Percentiles rank a stretch among this genome's conserved stretches.
Evolutionary conservation across 345 rosid species (phyloP).

Genomic region (Syzygium aromaticum): DNA sequence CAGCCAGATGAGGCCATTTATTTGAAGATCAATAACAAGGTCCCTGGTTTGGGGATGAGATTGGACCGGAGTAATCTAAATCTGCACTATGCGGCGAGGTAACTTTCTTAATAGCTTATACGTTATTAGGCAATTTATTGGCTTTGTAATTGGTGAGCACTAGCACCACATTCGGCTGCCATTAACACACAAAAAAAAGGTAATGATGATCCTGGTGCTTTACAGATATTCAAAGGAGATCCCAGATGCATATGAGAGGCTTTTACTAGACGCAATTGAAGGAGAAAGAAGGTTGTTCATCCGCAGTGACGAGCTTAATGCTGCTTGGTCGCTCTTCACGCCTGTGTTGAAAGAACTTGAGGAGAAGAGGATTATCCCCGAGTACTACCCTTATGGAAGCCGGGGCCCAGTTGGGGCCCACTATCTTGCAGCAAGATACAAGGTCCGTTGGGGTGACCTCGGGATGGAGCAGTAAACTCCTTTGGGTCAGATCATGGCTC

Average conservation of each 20-base stretch:
- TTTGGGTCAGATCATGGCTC: neutral
- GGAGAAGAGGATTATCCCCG: constrained; percentile 70
- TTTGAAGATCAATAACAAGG: constrained; percentile 94
- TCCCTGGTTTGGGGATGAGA: constrained; percentile 98
- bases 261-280: constrained; percentile 86
- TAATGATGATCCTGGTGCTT: neutral
- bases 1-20: constrained; percentile 98
- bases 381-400: constrained; percentile 94
- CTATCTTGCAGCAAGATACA: constrained; percentile 90
- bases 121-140: neutral
- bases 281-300: constrained; percentile 96
- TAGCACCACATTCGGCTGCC: neutral
- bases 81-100: constrained; percentile 93
- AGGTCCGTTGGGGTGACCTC: constrained; percentile 93
- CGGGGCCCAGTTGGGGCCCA: constrained; percentile 99
- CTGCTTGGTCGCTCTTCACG: constrained; percentile 88
- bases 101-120: neutral
- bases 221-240: constrained; percentile 89
- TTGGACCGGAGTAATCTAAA: constrained; percentile 82
- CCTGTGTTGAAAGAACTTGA: constrained; percentile 81
- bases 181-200: neutral
- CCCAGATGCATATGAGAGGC: constrained; percentile 98
- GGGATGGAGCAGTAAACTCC: constrained; percentile 39
- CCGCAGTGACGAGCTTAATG: constrained; percentile 93
- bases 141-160: neutral